Base-by-base conservation (phyloP, 805 yeast species). In the Suhomyces xylopsoci region DNA sequence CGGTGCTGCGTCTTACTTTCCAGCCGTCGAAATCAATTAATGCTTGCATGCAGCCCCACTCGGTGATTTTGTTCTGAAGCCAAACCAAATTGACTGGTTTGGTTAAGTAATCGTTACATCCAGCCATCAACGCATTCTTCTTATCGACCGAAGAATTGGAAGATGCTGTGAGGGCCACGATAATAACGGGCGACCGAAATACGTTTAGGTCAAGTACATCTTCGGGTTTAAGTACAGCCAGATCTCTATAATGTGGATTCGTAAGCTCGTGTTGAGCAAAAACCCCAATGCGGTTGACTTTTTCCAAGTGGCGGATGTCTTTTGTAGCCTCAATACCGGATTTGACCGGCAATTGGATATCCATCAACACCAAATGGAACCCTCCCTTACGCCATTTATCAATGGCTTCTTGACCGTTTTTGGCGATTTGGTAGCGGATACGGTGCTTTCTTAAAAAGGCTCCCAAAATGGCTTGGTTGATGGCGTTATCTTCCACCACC, bases 11-110 rank as follows among this genome's bases (percentile, higher is more conserved):
- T 43, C 64, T 68, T 15, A 53, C 58, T 49, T 81, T 83, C 96
- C 97, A 94, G 38, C 96, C 93, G 66, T 94, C 97, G 68, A 88
- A 93, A 69, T 93, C 96, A 66, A 93, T 92, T 48, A 93, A 73
- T 0, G 97, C 97, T 71, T 93, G 99, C 98, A 93, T 93, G 69
- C 98, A 93, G 0, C 99, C 98, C 98, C 98, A 94, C 69, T 93
- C 97, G 0, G 91, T 87, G 49, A 94, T 88, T 70, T 94, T 94
- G 64, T 89, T 90, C 62, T 91, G 89, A 46, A 94, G 76, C 99
- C 99, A 94, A 47, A 84, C 89, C 59, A 93, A 76, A 61, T 91
- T 93, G 7, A 94, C 98, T 0, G 99, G 99, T 60, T 94, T 94
- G 8, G 97, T 94, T 59, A 94, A 72, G 71, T 87, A 94, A 69